Evolutionary conservation across 768 basidiomycete species (phyloP).

Genomic region (Leccinellum luteum): DNA sequence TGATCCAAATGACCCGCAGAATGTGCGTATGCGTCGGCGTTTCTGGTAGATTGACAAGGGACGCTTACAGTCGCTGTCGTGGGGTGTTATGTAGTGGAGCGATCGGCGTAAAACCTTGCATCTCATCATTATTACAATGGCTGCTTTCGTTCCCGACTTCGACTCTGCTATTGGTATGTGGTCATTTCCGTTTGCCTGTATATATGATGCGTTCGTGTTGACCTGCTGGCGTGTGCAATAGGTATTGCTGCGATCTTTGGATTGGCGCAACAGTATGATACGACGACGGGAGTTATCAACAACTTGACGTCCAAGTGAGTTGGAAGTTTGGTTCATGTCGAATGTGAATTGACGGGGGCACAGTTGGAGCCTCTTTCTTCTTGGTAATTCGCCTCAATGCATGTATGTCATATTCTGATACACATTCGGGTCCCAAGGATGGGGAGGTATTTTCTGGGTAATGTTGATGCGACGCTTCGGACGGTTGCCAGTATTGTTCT

Average conservation of each 20-base stretch:
- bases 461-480: slow-evolving; percentile 32
- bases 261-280: slow-evolving; percentile 43
- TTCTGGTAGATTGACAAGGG: not conserved
- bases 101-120: slow-evolving; percentile 44
- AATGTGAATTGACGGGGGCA: not conserved
- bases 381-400: slow-evolving; percentile 28
- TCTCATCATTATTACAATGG: slow-evolving; percentile 47
- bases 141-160: slow-evolving; percentile 55
- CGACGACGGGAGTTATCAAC: slow-evolving; percentile 49
- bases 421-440: slow-evolving; percentile 14
- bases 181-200: not conserved
- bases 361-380: slow-evolving; percentile 48
- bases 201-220: not conserved
- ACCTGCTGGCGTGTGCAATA: slow-evolving; percentile 9
- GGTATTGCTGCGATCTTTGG: slow-evolving; percentile 51
- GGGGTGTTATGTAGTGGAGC: slow-evolving; percentile 41
- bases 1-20: slow-evolving; percentile 52
- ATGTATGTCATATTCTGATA: slow-evolving; percentile 8
- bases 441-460: slow-evolving; percentile 31
- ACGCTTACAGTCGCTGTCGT: not conserved
- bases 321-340: not conserved
- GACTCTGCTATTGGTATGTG: slow-evolving; percentile 47
- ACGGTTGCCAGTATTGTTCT: slow-evolving; percentile 30
- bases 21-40: slow-evolving; percentile 32
- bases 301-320: slow-evolving; percentile 46